Evolutionary conservation across 108 stramenopile species (phyloP), one percentile per base, ranked within the genome.

Genomic region (Skeletonema marinoi): DNA sequence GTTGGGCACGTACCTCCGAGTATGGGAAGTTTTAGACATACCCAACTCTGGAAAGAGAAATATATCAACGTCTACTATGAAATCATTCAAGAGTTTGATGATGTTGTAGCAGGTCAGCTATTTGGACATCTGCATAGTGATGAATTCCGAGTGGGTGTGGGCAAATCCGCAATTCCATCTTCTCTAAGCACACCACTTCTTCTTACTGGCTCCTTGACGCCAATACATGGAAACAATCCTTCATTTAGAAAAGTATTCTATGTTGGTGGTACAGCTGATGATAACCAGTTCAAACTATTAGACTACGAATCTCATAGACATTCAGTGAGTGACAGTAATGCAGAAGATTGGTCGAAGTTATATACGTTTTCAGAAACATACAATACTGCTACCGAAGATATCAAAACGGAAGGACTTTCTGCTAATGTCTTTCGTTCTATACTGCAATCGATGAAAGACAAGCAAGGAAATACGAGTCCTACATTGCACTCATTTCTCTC

Each of bases 61-160:
- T 90, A 90, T 62, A 44, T 80, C 16, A 44, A 74, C 6, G 13
- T 17, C 9, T 63, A 46, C 50, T 78, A 80, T 60, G 59, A 70
- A 0, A 70, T 90, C 16, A 32, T 90, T 17, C 32, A 71, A 54
- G 68, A 84, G 70, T 84, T 66, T 71, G 58, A 68, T 32, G 75
- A 74, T 32, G 60, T 81, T 0, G 63, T 92, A 44, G 36, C 59
- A 32, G 88, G 71, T 17, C 88, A 90, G 56, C 66, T 92, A 29
- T 92, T 85, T 87, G 92, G 92, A 3, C 92, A 92, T 75, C 65
- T 90, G 35, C 92, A 92, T 78, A 65, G 81, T 6, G 89, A 90
- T 77, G 92, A 92, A 75, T 90, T 92, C 75, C 89, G 91, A 17
- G 77, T 88, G 35, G 73, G 85, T 16, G 19, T 48, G 35, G 48